A percentile compares a stretch with the other conserved stretches of the same genome.
These are phyloP conservation scores for Ophiostoma sp. DNA, from an alignment of 2,329 filamentous ascomycete species.

Conservation along the genomic window DNA sequence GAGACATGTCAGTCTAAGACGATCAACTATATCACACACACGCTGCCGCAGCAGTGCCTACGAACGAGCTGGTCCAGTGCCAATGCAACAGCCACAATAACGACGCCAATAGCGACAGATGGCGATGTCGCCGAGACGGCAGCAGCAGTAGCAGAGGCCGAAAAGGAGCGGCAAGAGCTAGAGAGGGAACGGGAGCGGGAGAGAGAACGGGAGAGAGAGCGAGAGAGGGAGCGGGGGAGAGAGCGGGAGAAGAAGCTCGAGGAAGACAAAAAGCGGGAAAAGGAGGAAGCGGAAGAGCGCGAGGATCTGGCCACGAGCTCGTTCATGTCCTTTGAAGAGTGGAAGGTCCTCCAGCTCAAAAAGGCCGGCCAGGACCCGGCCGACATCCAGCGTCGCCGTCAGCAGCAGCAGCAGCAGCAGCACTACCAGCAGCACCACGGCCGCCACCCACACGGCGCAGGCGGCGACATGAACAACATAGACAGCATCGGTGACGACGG, in stretches of 20 bases:
- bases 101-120: conserved; percentile 17
- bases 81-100: conserved; percentile 25
- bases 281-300: conserved; percentile 27
- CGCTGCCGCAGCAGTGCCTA: conserved; percentile 69
- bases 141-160: conserved; percentile 18
- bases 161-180: conserved; percentile 8
- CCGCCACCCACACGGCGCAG: conserved; percentile 29
- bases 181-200: no score
- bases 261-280: conserved; percentile 12
- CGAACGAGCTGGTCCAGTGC: conserved; percentile 53
- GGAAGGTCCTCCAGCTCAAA: conserved; percentile 89
- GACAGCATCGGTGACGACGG: conserved; percentile 80
- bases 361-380: conserved; percentile 71
- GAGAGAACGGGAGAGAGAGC: background rate
- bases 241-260: conserved; percentile 26
- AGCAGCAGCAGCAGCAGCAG: conserved; percentile 44
- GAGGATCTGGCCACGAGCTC: conserved; percentile 55
- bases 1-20: conserved; percentile 55
- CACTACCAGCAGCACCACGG: conserved; percentile 14
- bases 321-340: conserved; percentile 96
- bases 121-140: background rate
- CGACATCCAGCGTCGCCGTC: conserved; percentile 59
- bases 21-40: conserved; percentile 78
- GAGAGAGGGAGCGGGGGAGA: background rate
- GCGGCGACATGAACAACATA: conserved; percentile 52